Evolutionary conservation across 805 yeast species (phyloP).

Genomic region (Spencermartinsiella europaea): DNA sequence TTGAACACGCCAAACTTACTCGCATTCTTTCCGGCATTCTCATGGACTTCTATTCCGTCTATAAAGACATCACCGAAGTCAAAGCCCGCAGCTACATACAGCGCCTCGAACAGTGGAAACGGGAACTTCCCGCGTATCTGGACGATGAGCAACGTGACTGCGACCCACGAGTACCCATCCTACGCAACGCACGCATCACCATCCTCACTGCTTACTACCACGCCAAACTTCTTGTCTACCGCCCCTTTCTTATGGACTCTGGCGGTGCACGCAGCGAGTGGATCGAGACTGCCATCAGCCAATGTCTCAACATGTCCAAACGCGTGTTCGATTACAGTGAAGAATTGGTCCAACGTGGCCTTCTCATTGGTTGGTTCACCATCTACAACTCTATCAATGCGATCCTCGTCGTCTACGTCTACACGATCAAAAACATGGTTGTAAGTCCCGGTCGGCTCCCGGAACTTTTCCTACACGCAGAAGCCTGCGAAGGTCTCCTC

Average conservation of each 20-base stretch:
- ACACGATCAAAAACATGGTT: constrained; percentile 3
- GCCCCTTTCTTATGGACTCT: constrained; percentile 9
- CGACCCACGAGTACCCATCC: constrained; percentile 8
- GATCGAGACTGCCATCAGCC: constrained; percentile 4
- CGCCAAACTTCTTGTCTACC: constrained; percentile 4
- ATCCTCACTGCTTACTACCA: constrained; percentile 6
- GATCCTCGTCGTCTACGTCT: constrained; percentile 5
- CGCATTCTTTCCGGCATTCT: constrained; percentile 7
- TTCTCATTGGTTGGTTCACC: constrained; percentile 9
- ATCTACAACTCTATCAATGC: constrained; percentile 10
- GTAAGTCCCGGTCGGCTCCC: constrained; percentile 1
- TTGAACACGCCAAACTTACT: constrained; percentile 7
- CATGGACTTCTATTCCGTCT: constrained; percentile 6
- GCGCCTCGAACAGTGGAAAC: constrained; percentile 1
- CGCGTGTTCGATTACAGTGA: constrained; percentile 1
- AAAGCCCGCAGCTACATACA: constrained; percentile 1
- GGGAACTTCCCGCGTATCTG: constrained; percentile 3
- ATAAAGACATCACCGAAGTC: background rate
- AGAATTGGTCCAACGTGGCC: constrained; percentile 6
- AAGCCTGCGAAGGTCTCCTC: constrained; percentile 2
- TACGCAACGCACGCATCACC: constrained; percentile 6
- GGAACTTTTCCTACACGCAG: constrained; percentile 4
- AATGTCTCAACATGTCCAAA: constrained; percentile 4
- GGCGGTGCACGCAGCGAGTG: constrained; percentile 5
- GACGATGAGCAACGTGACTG: constrained; percentile 2